Conservation (phyloP, 2,329 filamentous ascomycete genomes). For the Penicillium sp. region DNA sequence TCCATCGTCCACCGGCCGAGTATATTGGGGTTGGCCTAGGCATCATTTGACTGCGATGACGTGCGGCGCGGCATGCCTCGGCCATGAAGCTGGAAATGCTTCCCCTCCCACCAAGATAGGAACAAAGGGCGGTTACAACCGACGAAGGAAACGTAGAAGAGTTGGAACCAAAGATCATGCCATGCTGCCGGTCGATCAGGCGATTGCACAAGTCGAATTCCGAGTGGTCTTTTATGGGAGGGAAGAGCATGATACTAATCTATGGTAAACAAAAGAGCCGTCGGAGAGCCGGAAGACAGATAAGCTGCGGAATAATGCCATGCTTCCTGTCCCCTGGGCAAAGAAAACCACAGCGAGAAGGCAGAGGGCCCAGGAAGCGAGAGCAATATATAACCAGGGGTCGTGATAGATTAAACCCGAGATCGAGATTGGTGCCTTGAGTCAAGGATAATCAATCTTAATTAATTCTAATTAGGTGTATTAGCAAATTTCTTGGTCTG, state of each 20-base stretch:
- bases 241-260: neutral
- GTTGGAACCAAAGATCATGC: conserved; percentile 1
- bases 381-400: conserved; percentile 9
- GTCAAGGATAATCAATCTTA: conserved; percentile 12
- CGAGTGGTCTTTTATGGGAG: neutral
- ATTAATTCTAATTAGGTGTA: conserved; percentile 2
- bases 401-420: conserved; percentile 15
- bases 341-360: neutral
- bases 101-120: neutral
- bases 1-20: neutral
- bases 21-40: too few species aligned
- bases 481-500: neutral
- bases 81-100: neutral
- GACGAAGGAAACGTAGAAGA: neutral
- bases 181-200: conserved; percentile 1
- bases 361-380: neutral
- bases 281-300: neutral
- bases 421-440: neutral
- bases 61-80: neutral
- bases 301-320: neutral
- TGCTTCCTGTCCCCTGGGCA: neutral
- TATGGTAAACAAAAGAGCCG: neutral
- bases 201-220: neutral
- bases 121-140: neutral
- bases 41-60: neutral